Evolutionary conservation across 768 basidiomycete species (phyloP).

Genomic region (Tephrocybe sp.): DNA sequence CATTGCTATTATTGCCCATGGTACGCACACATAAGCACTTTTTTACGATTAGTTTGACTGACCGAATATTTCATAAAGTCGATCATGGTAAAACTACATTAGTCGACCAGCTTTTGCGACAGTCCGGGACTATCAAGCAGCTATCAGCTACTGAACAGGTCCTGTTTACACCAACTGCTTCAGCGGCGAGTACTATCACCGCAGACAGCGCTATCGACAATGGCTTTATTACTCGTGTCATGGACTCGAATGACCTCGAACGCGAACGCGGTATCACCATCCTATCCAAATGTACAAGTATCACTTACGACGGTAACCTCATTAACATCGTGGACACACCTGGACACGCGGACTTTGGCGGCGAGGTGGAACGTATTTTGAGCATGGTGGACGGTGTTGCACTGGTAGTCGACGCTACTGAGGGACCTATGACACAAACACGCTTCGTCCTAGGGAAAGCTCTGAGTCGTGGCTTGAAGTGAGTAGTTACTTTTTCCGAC

Average conservation of each 20-base stretch:
- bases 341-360: conserved; percentile 62
- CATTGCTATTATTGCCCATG: conserved; percentile 51
- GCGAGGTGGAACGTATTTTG: conserved; percentile 59
- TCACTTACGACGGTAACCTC: conserved; percentile 44
- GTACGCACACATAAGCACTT: conserved; percentile 24
- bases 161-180: conserved; percentile 29
- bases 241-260: conserved; percentile 55
- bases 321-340: conserved; percentile 64
- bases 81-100: conserved; percentile 55
- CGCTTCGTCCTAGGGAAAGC: conserved; percentile 50
- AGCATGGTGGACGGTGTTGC: conserved; percentile 63
- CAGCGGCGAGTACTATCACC: conserved; percentile 25
- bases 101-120: conserved; percentile 49
- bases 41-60: background rate
- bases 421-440: conserved; percentile 62
- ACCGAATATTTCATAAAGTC: conserved; percentile 25
- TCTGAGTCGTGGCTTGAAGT: conserved; percentile 40
- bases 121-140: conserved; percentile 45
- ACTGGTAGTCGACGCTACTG: conserved; percentile 57
- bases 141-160: conserved; percentile 35
- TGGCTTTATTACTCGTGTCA: conserved; percentile 42
- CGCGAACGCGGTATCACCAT: conserved; percentile 62
- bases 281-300: conserved; percentile 55
- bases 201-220: conserved; percentile 34
- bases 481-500: conserved; percentile 8